A percentile compares a stretch with the other conserved stretches of the same genome.
Conservation (phyloP, 768 basidiomycete species). For the Suillus decipiens region DNA sequence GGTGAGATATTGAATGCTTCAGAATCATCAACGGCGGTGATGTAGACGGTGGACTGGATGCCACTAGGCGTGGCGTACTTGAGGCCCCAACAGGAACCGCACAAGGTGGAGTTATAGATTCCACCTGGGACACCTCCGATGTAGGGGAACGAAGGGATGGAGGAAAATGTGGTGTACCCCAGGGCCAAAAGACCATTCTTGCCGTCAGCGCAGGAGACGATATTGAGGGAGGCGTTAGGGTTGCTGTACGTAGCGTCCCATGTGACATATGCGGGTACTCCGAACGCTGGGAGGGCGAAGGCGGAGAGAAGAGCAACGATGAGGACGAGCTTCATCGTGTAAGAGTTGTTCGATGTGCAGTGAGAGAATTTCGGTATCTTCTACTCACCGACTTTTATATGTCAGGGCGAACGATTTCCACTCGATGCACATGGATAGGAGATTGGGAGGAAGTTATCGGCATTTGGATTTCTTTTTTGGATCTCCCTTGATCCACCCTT, state of each 20-base stretch:
- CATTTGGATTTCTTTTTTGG: neutral
- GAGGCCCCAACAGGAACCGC: constrained; percentile 13
- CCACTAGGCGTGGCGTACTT: constrained; percentile 3
- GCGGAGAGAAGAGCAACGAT: neutral
- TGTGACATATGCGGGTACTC: neutral
- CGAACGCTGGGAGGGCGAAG: neutral
- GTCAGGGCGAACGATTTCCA: neutral
- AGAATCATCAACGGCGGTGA: constrained; percentile 13
- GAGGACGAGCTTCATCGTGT: neutral
- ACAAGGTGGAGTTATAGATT: constrained; percentile 12
- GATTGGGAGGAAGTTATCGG: too few species aligned
- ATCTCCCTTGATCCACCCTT: neutral
- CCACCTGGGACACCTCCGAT: constrained; percentile 12
- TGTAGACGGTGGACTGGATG: neutral
- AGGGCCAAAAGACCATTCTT: constrained; percentile 19
- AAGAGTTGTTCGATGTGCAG: neutral
- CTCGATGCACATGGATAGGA: neutral
- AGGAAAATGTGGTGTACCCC: constrained; percentile 19
- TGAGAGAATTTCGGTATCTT: neutral
- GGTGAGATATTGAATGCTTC: constrained; percentile 8
- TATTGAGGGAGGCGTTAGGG: constrained; percentile 1
- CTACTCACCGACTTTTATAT: neutral
- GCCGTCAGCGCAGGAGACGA: constrained; percentile 25
- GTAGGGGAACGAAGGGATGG: constrained; percentile 15
- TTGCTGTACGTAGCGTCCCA: constrained; percentile 11